Conservation (phyloP, 345 rosid genomes). For the Salix dunnii region DNA sequence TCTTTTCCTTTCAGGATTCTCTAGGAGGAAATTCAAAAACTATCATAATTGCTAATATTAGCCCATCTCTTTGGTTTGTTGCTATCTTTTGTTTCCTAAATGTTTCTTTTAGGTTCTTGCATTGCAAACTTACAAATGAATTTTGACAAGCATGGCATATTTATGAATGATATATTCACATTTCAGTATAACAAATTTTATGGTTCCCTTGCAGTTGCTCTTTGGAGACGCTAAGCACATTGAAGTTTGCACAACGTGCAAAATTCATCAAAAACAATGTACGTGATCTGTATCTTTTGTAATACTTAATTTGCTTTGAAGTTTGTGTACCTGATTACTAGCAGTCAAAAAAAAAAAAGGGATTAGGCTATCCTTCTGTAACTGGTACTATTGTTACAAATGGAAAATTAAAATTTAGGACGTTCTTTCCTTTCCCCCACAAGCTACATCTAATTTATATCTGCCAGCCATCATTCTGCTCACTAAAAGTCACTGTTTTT, state of each 20-base stretch:
- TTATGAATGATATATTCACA: neutral
- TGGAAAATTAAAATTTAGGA: neutral
- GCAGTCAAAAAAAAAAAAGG: neutral
- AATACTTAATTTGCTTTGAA: neutral
- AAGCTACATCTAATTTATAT: neutral
- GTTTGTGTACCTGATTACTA: neutral
- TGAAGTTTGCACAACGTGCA: conserved; percentile 99
- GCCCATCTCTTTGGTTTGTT: conserved; percentile 84
- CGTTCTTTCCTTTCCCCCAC: neutral
- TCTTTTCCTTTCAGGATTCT: conserved; percentile 62
- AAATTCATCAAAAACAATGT: conserved; percentile 94
- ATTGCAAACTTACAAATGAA: neutral
- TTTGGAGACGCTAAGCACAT: conserved; percentile 88
- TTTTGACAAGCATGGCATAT: neutral
- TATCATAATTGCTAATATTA: conserved; percentile 89
- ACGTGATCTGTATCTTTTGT: conserved; percentile 20
- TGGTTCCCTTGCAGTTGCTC: conserved; percentile 61
- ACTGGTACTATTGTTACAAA: neutral
- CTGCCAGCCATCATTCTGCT: neutral
- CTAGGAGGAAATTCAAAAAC: conserved; percentile 98
- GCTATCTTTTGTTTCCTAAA: neutral
- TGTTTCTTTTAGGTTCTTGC: neutral
- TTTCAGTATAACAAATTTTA: neutral
- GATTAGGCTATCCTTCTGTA: neutral
- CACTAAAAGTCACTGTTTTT: neutral